Evolutionary conservation across 176 grass and related monocot species (phyloP), one percentile per base, ranked within the genome.

Genomic region (Pharus latifolius): DNA sequence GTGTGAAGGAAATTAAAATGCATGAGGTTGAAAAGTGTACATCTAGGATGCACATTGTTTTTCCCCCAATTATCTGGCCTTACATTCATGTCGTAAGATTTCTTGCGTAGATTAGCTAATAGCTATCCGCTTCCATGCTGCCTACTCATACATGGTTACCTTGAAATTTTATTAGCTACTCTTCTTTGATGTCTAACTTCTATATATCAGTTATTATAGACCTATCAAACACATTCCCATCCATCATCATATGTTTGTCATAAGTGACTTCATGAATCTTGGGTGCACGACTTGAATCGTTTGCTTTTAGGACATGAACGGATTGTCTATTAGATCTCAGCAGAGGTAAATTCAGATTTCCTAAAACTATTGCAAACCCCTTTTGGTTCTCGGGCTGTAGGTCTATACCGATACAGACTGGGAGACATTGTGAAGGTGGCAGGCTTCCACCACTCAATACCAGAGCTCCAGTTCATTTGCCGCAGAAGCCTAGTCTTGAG

Each of bases 401-500:
- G 92, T 79, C 64, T 96, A 31, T 96, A 94, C 73, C 82, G 96
- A 2, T 99, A 99, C 78, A 83, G 87, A 33, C 67, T 99, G 13
- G 96, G 96, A 51, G 96, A 99, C 31, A 44, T 91, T 5, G 96
- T 99, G 52, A 74, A 80, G 77, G 74, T 99, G 49, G 67, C 73
- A 0, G 30, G 80, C 5, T 99, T 99, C 69, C 82, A 95, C 69
- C 91, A 99, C 82, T 82, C 87, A 14, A 91, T 90, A 63, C 96
- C 96, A 1, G 60, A 91, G 80, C 90, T 99, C 38, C 78, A 48
- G 30, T 99, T 88, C 32, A 70, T 99, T 53, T 99, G 96, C 76
- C 84, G 96, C 35, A 82, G 96, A 82, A 99, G 84, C 87, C 76
- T 99, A 47, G 70, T 99, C 9, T 76, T 99, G 64, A 95, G 87